Evolutionary conservation across 129 eudicot genomes (phyloP), one percentile per base, ranked within the genome.

Genomic region (Flaveria sonorensis): DNA sequence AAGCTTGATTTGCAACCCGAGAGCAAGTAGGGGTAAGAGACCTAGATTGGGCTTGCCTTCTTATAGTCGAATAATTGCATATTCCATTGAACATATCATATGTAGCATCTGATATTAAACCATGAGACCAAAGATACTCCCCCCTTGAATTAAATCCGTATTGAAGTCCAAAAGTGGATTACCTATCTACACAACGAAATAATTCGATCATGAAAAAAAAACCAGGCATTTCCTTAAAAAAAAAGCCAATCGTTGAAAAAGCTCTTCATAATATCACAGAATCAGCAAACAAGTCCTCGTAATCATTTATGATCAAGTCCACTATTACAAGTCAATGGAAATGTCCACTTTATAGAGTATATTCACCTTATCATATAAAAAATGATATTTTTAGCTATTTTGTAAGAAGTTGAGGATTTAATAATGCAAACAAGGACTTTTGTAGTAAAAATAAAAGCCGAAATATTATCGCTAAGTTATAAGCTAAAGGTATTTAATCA

Each of bases 91-190:
- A 83, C 11, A 81, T 63, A 13, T 80, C 84, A 47, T 78, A 86
- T 45, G 96, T 85, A 53, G 79, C 77, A 78, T 92, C 98, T 16
- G 98, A 92, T 83, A 92, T 88, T 16, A 92, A 81, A n/a, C 98
- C 98, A 73, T 92, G 98, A 64, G 98, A 90, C 98, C 98, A 90
- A 3, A 90, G 77, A 68, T 76, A 92, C 77, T 92, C 96, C 0
- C 86, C 86, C 59, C 94, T 85, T 43, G 94, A 83, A 73, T 92
- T 90, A 75, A 92, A 79, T 92, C 96, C 7, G 94, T 83, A 80
- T 82, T 76, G 90, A 92, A 90, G 67, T 92, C 98, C 77, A 92
- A 81, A 28, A 92, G 88, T 47, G 98, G 98, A 84, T 92, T 92
- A 57, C 96, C 98, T 36, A 92, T 82, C 98, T 92, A 86, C 74